phyloP scores from a whole-genome alignment of 208 protist species.

The Acanthamoeba castellanii region DNA sequence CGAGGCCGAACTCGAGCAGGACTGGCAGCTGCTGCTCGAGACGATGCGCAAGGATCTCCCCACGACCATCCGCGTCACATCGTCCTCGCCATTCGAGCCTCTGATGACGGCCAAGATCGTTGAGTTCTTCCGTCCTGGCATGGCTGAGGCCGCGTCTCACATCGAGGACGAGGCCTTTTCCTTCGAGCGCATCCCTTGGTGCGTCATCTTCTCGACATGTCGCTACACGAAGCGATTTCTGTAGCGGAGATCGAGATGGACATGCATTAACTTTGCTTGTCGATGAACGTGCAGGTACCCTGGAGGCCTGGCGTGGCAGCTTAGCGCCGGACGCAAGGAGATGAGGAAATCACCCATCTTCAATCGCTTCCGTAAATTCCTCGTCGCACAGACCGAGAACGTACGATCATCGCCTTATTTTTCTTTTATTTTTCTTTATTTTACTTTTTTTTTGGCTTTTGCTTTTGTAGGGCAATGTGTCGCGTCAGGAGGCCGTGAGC shows the following conservation, averaged over 20 bases:
- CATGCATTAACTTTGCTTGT: neutral
- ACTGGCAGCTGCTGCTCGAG: neutral
- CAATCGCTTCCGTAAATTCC: slow-evolving; percentile 8
- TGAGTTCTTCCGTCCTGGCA: slow-evolving; percentile 1
- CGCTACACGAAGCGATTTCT: too few species aligned
- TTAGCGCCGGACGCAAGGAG: slow-evolving; percentile 45
- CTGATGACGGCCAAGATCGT: slow-evolving; percentile 37
- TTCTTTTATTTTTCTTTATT: neutral
- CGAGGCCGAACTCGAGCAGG: neutral
- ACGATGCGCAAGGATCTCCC: slow-evolving; percentile 26
- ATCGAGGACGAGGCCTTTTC: slow-evolving; percentile 4
- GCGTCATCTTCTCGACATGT: neutral
- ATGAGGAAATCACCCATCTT: slow-evolving; percentile 54
- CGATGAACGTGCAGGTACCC: neutral
- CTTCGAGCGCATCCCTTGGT: slow-evolving; percentile 47
- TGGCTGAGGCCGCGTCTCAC: neutral
- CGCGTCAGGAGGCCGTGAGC: slow-evolving; percentile 88
- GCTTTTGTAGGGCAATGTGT: slow-evolving; percentile 38
- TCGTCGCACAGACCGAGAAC: slow-evolving; percentile 48
- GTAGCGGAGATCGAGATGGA: neutral
- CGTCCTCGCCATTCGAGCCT: slow-evolving; percentile 20
- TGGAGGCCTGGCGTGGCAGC: slow-evolving; percentile 37
- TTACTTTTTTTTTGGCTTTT: neutral
- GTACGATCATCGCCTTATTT: neutral
- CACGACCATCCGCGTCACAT: slow-evolving; percentile 40